These are phyloP conservation scores for Leptosphaerulina australis DNA, from an alignment of 2,329 filamentous ascomycete species.

Conservation along the genomic window DNA sequence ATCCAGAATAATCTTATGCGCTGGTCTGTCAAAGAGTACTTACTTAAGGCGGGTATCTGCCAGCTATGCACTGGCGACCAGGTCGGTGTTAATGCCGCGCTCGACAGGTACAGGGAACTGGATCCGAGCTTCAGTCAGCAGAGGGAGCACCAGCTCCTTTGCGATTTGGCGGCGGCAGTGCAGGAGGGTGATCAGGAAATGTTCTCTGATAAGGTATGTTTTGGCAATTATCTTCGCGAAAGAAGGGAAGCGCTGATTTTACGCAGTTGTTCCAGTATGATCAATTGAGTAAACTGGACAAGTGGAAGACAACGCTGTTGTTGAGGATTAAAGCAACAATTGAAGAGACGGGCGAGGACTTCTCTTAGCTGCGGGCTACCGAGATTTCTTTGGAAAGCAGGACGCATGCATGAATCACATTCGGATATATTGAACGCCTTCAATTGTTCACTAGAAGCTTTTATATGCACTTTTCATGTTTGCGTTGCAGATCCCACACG, in stretches of 20 bases:
- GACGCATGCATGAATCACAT: background rate
- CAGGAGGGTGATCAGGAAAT: conserved; percentile 79
- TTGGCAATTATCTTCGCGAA: no score
- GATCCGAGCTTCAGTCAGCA: conserved; percentile 69
- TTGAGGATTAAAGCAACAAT: conserved; percentile 84
- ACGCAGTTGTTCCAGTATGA: conserved; percentile 87
- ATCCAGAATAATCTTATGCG: conserved; percentile 79
- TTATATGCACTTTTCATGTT: background rate
- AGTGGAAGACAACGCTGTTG: conserved; percentile 92
- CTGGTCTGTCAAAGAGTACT: conserved; percentile 82
- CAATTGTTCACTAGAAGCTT: background rate
- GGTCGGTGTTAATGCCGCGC: conserved; percentile 76
- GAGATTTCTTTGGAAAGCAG: background rate
- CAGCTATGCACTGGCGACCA: conserved; percentile 78
- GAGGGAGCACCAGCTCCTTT: conserved; percentile 80
- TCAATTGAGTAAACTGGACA: conserved; percentile 90
- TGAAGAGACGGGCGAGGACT: conserved; percentile 72
- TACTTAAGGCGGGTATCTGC: conserved; percentile 92
- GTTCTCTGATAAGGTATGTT: conserved; percentile 88
- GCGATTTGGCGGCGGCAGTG: conserved; percentile 75
- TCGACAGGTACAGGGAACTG: conserved; percentile 81
- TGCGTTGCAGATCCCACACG: background rate
- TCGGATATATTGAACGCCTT: background rate
- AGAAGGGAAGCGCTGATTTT: no score
- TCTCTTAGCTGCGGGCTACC: conserved; percentile 56